phyloP scores from a whole-genome alignment of 1,284 basidiomycete species.

The Phylloporus sp. region DNA sequence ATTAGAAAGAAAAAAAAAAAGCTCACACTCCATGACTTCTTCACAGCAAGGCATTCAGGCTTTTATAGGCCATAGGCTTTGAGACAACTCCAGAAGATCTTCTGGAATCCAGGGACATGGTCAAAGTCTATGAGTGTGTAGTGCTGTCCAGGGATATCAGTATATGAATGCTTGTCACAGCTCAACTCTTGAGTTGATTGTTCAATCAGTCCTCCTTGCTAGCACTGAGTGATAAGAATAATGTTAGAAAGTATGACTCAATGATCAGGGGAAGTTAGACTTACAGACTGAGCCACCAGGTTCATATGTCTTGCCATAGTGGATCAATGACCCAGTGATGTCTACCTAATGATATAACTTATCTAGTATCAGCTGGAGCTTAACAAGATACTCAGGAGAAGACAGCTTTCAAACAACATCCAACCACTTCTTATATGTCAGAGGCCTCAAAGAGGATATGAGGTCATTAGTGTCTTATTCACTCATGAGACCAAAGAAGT shows the following conservation, averaged over 20 bases:
- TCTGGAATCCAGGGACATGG: conserved; percentile 43
- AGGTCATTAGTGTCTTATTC: conserved; percentile 35
- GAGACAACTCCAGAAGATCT: conserved; percentile 40
- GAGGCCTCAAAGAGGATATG: conserved; percentile 24
- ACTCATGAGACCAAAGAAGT: conserved; percentile 39
- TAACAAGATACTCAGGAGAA: conserved; percentile 38
- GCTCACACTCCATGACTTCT: neutral
- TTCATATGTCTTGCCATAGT: conserved; percentile 41
- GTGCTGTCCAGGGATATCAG: conserved; percentile 43
- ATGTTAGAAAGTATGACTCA: neutral
- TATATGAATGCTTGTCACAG: conserved; percentile 35
- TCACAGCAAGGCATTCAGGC: neutral
- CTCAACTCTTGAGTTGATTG: conserved; percentile 44
- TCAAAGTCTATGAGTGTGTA: conserved; percentile 46
- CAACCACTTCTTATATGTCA: conserved; percentile 36
- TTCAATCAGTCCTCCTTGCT: conserved; percentile 44
- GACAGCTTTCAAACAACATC: conserved; percentile 38
- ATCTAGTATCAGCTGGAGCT: conserved; percentile 40
- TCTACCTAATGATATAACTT: conserved; percentile 41
- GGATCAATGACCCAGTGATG: conserved; percentile 39
- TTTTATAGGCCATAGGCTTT: conserved; percentile 37
- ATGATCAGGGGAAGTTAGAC: conserved; percentile 9
- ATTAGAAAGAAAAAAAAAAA: neutral
- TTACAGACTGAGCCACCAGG: conserved; percentile 35
- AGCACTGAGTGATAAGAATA: conserved; percentile 24